Evolutionary conservation across 345 rosid genomes (phyloP).

Genomic region (Eucalyptus grandis): DNA sequence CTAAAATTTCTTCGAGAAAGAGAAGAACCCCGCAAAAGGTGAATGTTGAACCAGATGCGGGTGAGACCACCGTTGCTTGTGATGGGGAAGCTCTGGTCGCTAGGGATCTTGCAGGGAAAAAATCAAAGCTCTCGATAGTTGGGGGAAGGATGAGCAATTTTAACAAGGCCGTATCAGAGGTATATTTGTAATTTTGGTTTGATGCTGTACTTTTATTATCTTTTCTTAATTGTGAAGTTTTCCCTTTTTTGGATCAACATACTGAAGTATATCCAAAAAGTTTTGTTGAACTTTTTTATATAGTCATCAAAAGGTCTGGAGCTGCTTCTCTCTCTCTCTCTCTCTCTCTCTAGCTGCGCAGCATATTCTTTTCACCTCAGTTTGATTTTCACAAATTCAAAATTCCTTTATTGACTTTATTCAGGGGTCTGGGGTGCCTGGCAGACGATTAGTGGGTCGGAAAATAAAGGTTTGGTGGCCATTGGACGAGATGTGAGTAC

Average conservation of each 20-base stretch:
- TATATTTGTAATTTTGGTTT: not conserved
- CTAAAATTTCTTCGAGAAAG: not conserved
- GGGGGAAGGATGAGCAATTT: not conserved
- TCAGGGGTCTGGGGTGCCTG: not conserved
- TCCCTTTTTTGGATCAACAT: not conserved
- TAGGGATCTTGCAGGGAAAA: not conserved
- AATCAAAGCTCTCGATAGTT: not conserved
- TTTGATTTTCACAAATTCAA: not conserved
- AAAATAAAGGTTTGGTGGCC: constrained; percentile 7
- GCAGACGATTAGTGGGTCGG: not conserved
- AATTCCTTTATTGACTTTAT: not conserved
- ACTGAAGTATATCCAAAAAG: not conserved
- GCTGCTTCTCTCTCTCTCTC: not conserved
- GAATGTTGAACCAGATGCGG: not conserved
- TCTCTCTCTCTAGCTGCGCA: not conserved
- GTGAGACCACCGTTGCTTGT: not conserved
- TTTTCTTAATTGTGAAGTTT: not conserved
- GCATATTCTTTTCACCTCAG: not conserved
- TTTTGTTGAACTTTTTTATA: not conserved
- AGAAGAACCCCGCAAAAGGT: not conserved
- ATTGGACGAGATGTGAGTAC: not conserved
- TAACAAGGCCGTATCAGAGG: not conserved
- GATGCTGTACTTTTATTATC: not conserved
- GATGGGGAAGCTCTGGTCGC: not conserved
- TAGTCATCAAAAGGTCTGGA: not conserved